Percentiles rank a stretch among this genome's conserved stretches.
These are phyloP conservation scores for Butyriboletus loyo DNA, from an alignment of 768 basidiomycete genomes.

Conservation along the genomic window DNA sequence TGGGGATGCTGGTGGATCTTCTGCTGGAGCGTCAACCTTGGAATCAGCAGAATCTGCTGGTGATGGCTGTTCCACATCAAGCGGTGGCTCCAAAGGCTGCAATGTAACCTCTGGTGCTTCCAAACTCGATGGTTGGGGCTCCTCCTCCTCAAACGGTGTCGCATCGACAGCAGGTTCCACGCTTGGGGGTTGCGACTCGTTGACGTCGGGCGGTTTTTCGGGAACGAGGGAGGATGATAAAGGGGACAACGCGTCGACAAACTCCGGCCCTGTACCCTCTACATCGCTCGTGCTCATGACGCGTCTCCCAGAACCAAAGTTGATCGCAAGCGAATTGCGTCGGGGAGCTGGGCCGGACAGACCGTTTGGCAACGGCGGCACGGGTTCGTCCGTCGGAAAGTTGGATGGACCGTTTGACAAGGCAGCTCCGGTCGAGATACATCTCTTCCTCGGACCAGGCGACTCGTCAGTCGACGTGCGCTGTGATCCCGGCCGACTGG, in stretches of 20 bases:
- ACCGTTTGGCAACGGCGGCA: constrained; percentile 25
- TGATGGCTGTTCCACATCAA: not conserved
- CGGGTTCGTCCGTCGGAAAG: constrained; percentile 19
- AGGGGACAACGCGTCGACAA: constrained; percentile 3
- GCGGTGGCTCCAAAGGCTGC: not conserved
- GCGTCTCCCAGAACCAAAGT: constrained; percentile 22
- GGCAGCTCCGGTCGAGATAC: constrained; percentile 25
- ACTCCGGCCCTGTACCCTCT: not conserved
- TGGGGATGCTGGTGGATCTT: not conserved
- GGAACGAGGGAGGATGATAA: not conserved
- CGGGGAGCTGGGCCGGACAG: constrained; percentile 2
- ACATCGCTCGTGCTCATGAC: constrained; percentile 15
- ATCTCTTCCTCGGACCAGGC: constrained; percentile 27
- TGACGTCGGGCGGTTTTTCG: constrained; percentile 10
- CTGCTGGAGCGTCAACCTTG: not conserved
- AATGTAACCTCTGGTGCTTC: not conserved
- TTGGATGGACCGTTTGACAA: constrained; percentile 14
- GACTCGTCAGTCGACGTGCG: constrained; percentile 11
- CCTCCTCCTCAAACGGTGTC: constrained; percentile 1
- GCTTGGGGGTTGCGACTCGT: not conserved
- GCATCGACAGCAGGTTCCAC: constrained; percentile 1
- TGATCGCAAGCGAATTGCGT: constrained; percentile 31
- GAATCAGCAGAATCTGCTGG: not conserved
- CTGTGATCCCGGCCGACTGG: constrained; percentile 21
- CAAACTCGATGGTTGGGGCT: not conserved